Evolutionary conservation across 176 grass and related monocot genomes (phyloP), one percentile per base, ranked within the genome.

Genomic region (Lolium perenne): DNA sequence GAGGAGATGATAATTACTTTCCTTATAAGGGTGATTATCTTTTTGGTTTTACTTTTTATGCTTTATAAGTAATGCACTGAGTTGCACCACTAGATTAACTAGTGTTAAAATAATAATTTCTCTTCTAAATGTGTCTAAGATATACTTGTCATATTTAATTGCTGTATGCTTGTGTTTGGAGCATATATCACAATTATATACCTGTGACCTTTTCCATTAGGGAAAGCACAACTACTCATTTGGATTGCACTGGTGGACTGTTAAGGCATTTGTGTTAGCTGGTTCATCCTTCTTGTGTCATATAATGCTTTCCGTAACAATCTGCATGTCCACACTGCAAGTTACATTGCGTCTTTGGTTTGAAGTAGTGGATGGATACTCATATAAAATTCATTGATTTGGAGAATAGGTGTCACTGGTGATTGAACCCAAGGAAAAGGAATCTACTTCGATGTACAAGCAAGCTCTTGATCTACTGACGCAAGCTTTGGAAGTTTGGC

Each of bases 1-100:
- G 97, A 99, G 80, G 97, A 99, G 88, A 99, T 99, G 97, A 99
- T 99, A 58, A 99, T 99, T 79, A 99, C 97, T 47, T 99, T 99
- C 81, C 97, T 99, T 53, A 96, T 99, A 66, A 96, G 97, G 94
- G 97, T 99, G 53, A 91, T 29, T 45, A 51, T 45, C 12, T 7
- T 76, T 82, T 75, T 50, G 8, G 1, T 65, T 82, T 66, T 38
- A 38, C 10, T 4, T 25, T 70, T 66, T 72, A 18, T 18, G 7
- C 62, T 86, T 22, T 70, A 29, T 70, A 29, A 66, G n/a, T 55
- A 79, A 23, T 54, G 80, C 57, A 14, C 56, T 83, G 15, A 62
- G 35, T 20, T 85, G 43, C 62, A 35, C 57, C 45, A 51, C 14
- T 65, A 74, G 40, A 60, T 77, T 80, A 2, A 14, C 9, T 7